Conservation (phyloP, 768 basidiomycete genomes). For the Sarcodon aspratus region DNA sequence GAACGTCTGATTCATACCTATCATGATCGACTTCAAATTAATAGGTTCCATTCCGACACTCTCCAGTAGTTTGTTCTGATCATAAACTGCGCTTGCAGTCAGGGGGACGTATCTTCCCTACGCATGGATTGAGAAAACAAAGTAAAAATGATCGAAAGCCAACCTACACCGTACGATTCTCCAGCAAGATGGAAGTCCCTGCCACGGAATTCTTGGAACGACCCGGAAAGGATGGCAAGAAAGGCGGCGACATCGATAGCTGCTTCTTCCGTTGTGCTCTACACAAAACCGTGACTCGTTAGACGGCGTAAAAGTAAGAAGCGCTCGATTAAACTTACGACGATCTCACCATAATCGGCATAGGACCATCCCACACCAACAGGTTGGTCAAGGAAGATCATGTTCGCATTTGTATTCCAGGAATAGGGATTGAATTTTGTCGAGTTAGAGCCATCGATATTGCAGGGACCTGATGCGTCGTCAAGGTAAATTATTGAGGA, state of each 20-base stretch:
- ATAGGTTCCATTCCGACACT: conserved; percentile 36
- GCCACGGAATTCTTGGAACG: conserved; percentile 61
- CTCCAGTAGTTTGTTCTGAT: conserved; percentile 30
- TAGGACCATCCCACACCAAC: conserved; percentile 25
- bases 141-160: neutral
- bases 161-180: conserved; percentile 40
- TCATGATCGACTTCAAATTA: conserved; percentile 37
- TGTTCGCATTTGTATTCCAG: conserved; percentile 59
- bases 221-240: conserved; percentile 62
- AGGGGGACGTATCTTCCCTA: conserved; percentile 45
- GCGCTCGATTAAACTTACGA: conserved; percentile 24
- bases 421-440: conserved; percentile 45
- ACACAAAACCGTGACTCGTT: neutral
- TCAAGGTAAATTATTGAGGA: conserved; percentile 36
- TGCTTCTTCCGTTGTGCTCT: conserved; percentile 58
- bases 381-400: conserved; percentile 36
- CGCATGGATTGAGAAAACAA: neutral
- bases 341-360: conserved; percentile 47
- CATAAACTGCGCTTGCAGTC: conserved; percentile 36
- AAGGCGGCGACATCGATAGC: conserved; percentile 64
- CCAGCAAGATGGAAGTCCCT: conserved; percentile 31
- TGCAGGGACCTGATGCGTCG: conserved; percentile 45
- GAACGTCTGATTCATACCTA: conserved; percentile 21
- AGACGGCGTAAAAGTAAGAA: neutral
- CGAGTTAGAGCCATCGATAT: conserved; percentile 37